Conservation (phyloP, 1,284 basidiomycete species). For the Veloboletus limbatus region DNA sequence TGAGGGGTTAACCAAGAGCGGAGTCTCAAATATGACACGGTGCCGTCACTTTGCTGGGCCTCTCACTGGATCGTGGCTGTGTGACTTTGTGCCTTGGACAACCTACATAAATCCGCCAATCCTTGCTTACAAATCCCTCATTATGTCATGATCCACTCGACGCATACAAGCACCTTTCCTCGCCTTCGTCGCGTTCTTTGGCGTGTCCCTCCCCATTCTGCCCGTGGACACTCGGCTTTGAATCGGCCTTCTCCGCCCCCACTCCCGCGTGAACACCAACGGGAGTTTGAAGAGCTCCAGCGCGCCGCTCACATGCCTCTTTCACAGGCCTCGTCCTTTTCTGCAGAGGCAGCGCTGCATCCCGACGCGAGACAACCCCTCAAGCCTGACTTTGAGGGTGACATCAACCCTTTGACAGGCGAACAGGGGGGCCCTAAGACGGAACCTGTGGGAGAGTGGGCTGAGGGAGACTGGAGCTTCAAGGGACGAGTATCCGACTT, state of each 20-base stretch:
- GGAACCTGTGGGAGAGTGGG: conserved; percentile 67
- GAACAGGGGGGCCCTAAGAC: conserved; percentile 75
- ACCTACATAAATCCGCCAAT: too few species aligned
- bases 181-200: background rate
- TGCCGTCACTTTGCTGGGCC: conserved; percentile 15
- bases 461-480: conserved; percentile 74
- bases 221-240: conserved; percentile 35
- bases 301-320: conserved; percentile 50
- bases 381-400: conserved; percentile 66
- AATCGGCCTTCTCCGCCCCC: conserved; percentile 64
- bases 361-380: conserved; percentile 65
- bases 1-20: conserved; percentile 17
- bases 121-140: too few species aligned
- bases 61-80: background rate
- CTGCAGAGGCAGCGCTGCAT: conserved; percentile 45
- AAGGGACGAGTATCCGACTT: conserved; percentile 82
- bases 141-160: too few species aligned
- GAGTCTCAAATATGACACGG: conserved; percentile 10
- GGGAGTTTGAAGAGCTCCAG: conserved; percentile 74
- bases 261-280: conserved; percentile 67
- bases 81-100: conserved; percentile 10
- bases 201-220: too few species aligned
- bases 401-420: conserved; percentile 71
- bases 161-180: background rate
- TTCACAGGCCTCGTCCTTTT: too few species aligned